A percentile compares a stretch with the other conserved stretches of the same genome.
These are phyloP conservation scores for Cucumis sativus DNA, from an alignment of 306 rosid species.

Conservation along the genomic window Cucumber_9930_V3 NC_026660.2:28843501-28844000, in stretches of 20 bases:
- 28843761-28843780: background rate
- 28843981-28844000: background rate
- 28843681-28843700: background rate
- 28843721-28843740: background rate
- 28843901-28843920: too few relatives aligned
- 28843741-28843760: background rate
- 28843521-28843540: background rate
- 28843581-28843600: background rate
- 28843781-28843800: background rate
- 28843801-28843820: background rate
- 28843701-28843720: background rate
- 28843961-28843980: background rate
- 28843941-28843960: background rate
- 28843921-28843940: background rate
- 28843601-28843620: background rate
- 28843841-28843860: slow-evolving; percentile 4
- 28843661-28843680: background rate
- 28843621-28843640: background rate
- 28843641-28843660: too few relatives aligned
- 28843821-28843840: background rate
- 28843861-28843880: slow-evolving; percentile 1
- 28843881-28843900: background rate
- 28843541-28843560: background rate
- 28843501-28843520: background rate
- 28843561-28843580: background rate